A percentile compares a stretch with the other conserved stretches of the same genome.
Conservation (phyloP, 306 rosid species). For the Ziziphus jujuba region DNA sequence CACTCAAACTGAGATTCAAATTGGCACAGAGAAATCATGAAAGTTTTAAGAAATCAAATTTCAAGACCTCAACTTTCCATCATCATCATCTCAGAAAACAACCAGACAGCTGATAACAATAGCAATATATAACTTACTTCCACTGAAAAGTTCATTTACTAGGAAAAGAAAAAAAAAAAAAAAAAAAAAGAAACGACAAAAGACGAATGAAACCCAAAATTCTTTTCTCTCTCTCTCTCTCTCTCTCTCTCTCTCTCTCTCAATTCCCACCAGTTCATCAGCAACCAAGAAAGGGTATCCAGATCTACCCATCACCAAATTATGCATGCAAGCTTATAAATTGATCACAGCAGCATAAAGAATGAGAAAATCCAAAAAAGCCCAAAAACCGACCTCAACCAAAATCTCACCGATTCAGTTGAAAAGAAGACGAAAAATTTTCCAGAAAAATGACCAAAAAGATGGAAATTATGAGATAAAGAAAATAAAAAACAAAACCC, state of each 20-base stretch:
- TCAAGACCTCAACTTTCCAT: conserved; percentile 1
- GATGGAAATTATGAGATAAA: neutral
- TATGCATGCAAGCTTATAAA: conserved; percentile 10
- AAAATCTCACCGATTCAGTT: conserved; percentile 13
- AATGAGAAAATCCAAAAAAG: conserved; percentile 5
- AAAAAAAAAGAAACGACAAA: no score
- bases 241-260: no score
- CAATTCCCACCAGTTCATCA: neutral
- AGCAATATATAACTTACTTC: neutral
- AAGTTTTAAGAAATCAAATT: neutral
- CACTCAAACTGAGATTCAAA: neutral
- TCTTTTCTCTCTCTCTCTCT: no score
- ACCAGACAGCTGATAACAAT: neutral
- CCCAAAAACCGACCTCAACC: conserved; percentile 10
- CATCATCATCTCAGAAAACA: neutral
- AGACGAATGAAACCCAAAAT: neutral
- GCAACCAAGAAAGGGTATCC: conserved; percentile 12
- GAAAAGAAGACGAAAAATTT: neutral
- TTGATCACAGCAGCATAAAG: neutral
- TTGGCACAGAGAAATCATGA: neutral
- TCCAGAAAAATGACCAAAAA: neutral
- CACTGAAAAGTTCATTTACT: neutral
- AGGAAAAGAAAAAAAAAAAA: no score
- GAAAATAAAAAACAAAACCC: neutral
- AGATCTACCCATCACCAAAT: conserved; percentile 30